Base-by-base conservation (phyloP, 345 rosid species). In the Chamaenerion angustifolium region DNA sequence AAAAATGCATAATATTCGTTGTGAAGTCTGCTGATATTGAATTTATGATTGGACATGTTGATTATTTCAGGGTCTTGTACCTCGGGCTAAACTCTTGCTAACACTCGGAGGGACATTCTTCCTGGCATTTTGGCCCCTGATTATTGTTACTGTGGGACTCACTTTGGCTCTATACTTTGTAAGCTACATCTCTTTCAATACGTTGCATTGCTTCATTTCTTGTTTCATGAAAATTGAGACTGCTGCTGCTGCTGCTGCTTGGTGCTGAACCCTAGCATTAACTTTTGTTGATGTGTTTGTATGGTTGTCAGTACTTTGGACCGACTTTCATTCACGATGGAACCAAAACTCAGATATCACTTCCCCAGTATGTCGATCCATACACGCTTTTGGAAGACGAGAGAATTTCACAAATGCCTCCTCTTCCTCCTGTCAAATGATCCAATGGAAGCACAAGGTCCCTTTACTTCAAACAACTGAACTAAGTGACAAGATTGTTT, bases 41-140 rank as follows among this genome's bases (percentile, higher is more conserved):
- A 48, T 16, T n/a, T 48, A 13, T 12, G 12, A 16, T 51, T 48
- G 51, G 21, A 17, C 7, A 21, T 21, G 25, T 21, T 21, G 4
- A 21, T 21, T 21, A 4, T 76, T 77, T 51, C 78, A 92, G 98
- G 98, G 96, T 12, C 74, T 92, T 61, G 62, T 92, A 61, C 98
- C 96, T 3, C 85, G 95, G 55, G 96, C 81, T 58, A 92, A 71
- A 75, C 65, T 84, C 43, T 70, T 92, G 70, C 71, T 87, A 47
- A 70, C 88, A 41, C 43, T 79, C 45, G 98, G 98, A 57, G 96
- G 96, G 49, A 84, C 96, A 15, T 92, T 84, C 81, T 92, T 87
- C 77, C 58, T 87, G 64, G 83, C 70, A 40, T 87, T 92, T 64
- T 73, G 95, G 83, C 96, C 96, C 0, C 54, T 87, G 82, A 80